These are phyloP conservation scores for Neurospora sp. DNA, from an alignment of 495 filamentous ascomycete species.

Conservation along the genomic window DNA sequence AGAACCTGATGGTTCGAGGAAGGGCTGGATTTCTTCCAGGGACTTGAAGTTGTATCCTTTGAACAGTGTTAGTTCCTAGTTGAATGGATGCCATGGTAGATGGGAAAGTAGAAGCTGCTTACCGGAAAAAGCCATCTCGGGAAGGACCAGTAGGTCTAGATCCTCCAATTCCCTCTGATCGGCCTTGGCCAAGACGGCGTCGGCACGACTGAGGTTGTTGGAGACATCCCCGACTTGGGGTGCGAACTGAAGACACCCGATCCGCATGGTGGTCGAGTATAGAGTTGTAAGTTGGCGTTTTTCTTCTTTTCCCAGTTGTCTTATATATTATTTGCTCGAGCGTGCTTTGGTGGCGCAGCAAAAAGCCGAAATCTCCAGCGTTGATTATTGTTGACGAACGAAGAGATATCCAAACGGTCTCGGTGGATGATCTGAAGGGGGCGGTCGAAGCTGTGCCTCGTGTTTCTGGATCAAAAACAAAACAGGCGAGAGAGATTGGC, in stretches of 20 bases:
- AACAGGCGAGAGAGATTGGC: background rate
- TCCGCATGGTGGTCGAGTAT: constrained; percentile 48
- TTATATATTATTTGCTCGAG: background rate
- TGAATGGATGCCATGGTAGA: background rate
- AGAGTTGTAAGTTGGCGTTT: background rate
- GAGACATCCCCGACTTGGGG: constrained; percentile 65
- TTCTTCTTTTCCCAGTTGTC: background rate
- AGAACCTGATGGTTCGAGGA: constrained; percentile 64
- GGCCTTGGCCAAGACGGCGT: constrained; percentile 53
- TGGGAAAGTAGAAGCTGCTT: constrained; percentile 17
- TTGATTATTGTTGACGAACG: background rate
- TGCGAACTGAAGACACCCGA: constrained; percentile 73
- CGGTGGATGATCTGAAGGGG: background rate
- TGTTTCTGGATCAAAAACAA: background rate
- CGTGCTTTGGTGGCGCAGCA: background rate
- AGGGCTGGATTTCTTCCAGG: constrained; percentile 62
- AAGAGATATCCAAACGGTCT: background rate
- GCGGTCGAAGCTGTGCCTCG: background rate
- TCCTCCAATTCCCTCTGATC: constrained; percentile 44
- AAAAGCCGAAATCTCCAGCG: background rate
- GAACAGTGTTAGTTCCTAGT: constrained; percentile 4
- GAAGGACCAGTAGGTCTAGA: constrained; percentile 67
- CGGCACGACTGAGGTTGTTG: constrained; percentile 64
- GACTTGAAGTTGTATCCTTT: constrained; percentile 88
- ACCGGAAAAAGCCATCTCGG: constrained; percentile 86